phyloP scores from a whole-genome alignment of 176 grass and related monocot species.

The sorghum (Sorghum bicolor) region Sorghum_bicolor_NCBIv3 NC_012876.2:3232001-3232500 shows the following conservation, averaged over 20 bases:
- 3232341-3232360: background rate
- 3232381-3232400: too few species aligned
- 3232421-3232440: too few species aligned
- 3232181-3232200: background rate
- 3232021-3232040: background rate
- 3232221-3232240: background rate
- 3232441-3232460: too few species aligned
- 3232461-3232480: too few species aligned
- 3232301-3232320: background rate
- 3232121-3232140: constrained; percentile 37
- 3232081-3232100: background rate
- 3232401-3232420: too few species aligned
- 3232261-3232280: background rate
- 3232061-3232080: background rate
- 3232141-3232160: constrained; percentile 31
- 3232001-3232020: constrained; percentile 42
- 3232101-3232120: background rate
- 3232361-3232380: too few species aligned
- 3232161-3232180: background rate
- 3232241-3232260: background rate
- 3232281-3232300: background rate
- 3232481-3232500: too few species aligned
- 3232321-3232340: background rate
- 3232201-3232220: fast-evolving
- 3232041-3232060: background rate